These are phyloP conservation scores for Heterobasidion occidentale DNA, from an alignment of 1,284 basidiomycete species.

Conservation along the genomic window DNA sequence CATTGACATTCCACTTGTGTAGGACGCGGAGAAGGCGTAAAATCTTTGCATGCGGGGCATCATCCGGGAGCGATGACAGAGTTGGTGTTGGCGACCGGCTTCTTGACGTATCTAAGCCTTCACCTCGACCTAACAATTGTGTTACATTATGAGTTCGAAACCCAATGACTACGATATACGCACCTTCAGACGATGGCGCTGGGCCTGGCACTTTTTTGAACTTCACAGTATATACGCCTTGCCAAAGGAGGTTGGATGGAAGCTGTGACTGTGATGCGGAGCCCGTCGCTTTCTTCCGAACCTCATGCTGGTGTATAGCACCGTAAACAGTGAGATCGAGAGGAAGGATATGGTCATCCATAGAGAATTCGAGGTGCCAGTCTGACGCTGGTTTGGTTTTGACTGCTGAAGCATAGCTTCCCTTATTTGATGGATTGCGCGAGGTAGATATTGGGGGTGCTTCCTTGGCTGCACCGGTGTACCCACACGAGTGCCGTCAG, in stretches of 20 bases:
- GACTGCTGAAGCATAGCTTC: conserved; percentile 90
- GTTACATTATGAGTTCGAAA: not conserved
- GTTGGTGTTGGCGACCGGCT: conserved; percentile 56
- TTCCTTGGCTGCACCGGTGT: conserved; percentile 60
- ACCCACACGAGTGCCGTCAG: conserved; percentile 88
- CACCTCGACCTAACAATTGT: conserved; percentile 23
- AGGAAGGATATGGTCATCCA: conserved; percentile 79
- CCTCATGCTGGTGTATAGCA: conserved; percentile 86
- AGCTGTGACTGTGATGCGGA: conserved; percentile 38
- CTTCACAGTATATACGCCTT: conserved; percentile 84
- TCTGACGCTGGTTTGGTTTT: conserved; percentile 85
- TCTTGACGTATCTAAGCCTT: conserved; percentile 23
- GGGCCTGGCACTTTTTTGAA: conserved; percentile 92
- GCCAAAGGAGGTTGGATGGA: conserved; percentile 76
- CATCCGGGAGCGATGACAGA: conserved; percentile 74
- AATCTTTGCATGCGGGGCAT: conserved; percentile 85
- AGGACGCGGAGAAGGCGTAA: conserved; percentile 85
- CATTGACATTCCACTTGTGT: conserved; percentile 67
- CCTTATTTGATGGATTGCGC: conserved; percentile 36
- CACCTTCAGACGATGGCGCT: conserved; percentile 52
- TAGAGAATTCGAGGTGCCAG: conserved; percentile 94
- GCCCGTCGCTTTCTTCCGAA: conserved; percentile 46
- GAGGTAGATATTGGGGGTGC: conserved; percentile 23
- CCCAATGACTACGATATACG: conserved; percentile 14
- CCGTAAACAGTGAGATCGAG: conserved; percentile 93